Conservation (phyloP, 1,284 basidiomycete species). For the Microstroma glucosiphilum region DNA sequence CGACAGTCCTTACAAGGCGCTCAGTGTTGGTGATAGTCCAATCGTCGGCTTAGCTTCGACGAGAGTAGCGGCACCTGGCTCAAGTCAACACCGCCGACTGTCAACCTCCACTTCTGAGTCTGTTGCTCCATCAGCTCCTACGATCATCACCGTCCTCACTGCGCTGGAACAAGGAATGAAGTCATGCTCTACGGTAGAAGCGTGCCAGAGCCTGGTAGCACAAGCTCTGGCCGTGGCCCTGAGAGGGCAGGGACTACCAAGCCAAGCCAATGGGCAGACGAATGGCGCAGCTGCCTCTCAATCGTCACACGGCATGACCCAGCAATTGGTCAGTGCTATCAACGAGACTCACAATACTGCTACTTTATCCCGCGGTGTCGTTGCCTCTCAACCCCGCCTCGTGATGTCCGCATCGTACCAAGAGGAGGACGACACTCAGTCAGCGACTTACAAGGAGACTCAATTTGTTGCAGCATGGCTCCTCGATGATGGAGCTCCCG, state of each 20-base stretch:
- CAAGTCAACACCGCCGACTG: slow-evolving; percentile 3
- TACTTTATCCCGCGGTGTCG: not conserved
- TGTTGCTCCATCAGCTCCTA: slow-evolving; percentile 9
- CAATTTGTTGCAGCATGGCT: slow-evolving; percentile 34
- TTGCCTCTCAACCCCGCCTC: slow-evolving; percentile 6
- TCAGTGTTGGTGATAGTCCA: not conserved
- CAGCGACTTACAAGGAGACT: slow-evolving; percentile 12
- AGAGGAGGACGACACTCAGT: slow-evolving; percentile 9
- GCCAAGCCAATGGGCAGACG: not conserved
- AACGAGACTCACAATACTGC: not conserved
- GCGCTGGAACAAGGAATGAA: slow-evolving; percentile 35
- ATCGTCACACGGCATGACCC: not conserved
- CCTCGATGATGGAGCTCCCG: slow-evolving; percentile 21
- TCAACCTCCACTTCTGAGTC: not conserved
- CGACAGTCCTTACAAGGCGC: not conserved
- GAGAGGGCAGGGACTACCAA: not conserved
- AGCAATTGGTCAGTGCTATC: not conserved
- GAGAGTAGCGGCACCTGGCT: not conserved
- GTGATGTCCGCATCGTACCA: slow-evolving; percentile 17
- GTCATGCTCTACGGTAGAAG: slow-evolving; percentile 28
- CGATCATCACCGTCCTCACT: slow-evolving; percentile 15
- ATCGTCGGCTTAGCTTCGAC: slow-evolving; percentile 7
- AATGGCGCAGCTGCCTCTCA: not conserved
- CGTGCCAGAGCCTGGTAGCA: slow-evolving; percentile 30
- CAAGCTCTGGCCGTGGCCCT: slow-evolving; percentile 20